Base-by-base conservation (phyloP, 495 filamentous ascomycete species). In the Daldinia decipiens region DNA sequence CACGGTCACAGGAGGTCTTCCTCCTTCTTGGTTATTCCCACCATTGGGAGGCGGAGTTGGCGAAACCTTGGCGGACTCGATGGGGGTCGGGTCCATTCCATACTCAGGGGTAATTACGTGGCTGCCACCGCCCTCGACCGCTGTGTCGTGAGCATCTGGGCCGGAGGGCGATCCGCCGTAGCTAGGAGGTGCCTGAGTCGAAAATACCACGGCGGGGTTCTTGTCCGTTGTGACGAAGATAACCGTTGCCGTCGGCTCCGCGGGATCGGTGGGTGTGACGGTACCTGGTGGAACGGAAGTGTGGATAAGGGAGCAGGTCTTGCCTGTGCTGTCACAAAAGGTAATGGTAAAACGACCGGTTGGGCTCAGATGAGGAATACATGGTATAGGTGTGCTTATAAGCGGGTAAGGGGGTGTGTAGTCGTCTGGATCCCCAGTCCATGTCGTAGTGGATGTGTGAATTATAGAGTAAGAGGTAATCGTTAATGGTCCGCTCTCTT, bases 221-320 rank as follows among this genome's bases (percentile, higher is more conserved):
- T 83, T 85, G 55, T 84, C 83, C 9, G 83, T 85, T 12, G 82
- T 83, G 45, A 80, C 54, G 40, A 83, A 75, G 12, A 73, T 79
- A 40, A 84, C 61, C 8, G 78, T 78, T 27, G 56, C 54, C 8
- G 60, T 54, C 31, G 64, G 70, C 73, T 34, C 15, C 17, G 77
- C 17, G 68, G 76, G 19, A 50, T 61, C 39, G 31, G 75, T 67
- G 55, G 77, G 73, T n/a, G 70, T 74, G 17, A 51, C 74, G 5
- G 29, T 36, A 9, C 29, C 17, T 21, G 53, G 53, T 4, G 70
- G 61, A 7, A 69, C 65, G 13, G 27, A 15, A 11, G 65, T 29
- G 71, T 81, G 55, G 62, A 79, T 61, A 66, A 75, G 60, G 8
- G 74, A 65, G 29, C 74, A 77, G 29, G 59, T 65, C 53, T 68